Base-by-base conservation (phyloP, 345 rosid species). In the Acer saccharum region DNA sequence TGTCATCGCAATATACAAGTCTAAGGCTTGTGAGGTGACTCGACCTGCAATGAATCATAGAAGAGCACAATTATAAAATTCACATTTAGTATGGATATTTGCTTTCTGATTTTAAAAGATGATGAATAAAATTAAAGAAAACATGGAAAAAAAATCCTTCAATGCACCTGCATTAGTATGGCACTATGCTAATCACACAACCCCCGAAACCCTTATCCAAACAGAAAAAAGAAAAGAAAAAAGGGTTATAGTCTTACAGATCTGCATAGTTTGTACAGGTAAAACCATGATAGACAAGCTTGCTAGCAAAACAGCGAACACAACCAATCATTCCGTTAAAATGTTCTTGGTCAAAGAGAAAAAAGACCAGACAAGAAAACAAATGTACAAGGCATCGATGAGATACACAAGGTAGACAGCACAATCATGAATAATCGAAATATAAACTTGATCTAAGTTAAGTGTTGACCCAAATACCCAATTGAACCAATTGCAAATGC, bases 1-100 rank as follows among this genome's bases (percentile, higher is more conserved):
- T 55, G 23, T 6, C 0, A 68, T 75, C 0, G 79, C 90, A 87
- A 11, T 0, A 25, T 18, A 77, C 80, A 27, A 94, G 81, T 35
- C 83, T 79, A 69, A 90, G 90, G 55, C 82, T 74, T 76, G 81
- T 88, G 48, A 92, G 87, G 58, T 20, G 72, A 65, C 78, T 76
- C 62, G 95, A 81, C 60, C 97, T 92, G 87, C 12, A 43, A 80
- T 18, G 61, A 35, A 74, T 21, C 18, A 60, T 72, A 13, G 48
- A 39, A 57, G 1, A 62, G 23, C 68, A 65, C 46, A 43, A 77
- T 5, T 61, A 7, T 0, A 46, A 50, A 74, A 60, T 32, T 64
- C 74, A 81, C 70, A 25, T 13, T 58, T 6, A 58, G 44, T 35
- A 6, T 17, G 46, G 32, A 2, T 20, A 39, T 39, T 57, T 60